Evolutionary conservation across 2,329 filamentous ascomycete species (phyloP).

Genomic region (Cercospora janseana): DNA sequence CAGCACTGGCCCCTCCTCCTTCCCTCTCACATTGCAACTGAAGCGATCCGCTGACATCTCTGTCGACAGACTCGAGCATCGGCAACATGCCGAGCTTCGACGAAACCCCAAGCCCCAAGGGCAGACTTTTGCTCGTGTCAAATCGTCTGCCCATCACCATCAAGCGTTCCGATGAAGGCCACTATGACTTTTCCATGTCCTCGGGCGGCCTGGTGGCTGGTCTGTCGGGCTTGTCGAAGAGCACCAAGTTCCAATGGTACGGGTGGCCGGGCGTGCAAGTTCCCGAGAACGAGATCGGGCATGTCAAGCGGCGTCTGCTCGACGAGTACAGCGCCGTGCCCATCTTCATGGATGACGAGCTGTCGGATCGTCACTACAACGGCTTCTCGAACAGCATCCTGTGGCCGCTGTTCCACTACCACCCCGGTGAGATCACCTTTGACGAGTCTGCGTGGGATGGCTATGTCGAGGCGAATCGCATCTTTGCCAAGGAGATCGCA

Average conservation of each 20-base stretch:
- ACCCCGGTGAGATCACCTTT: conserved; percentile 96
- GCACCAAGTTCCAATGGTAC: conserved; percentile 96
- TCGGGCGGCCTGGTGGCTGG: conserved; percentile 94
- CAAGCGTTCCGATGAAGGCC: conserved; percentile 86
- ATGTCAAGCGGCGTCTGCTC: conserved; percentile 74
- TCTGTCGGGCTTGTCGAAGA: conserved; percentile 84
- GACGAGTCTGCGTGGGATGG: conserved; percentile 92
- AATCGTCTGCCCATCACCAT: conserved; percentile 96
- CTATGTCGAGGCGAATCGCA: conserved; percentile 86
- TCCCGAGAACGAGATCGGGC: conserved; percentile 74
- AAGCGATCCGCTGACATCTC: conserved; percentile 13
- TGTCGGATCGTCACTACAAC: conserved; percentile 95
- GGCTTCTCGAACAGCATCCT: conserved; percentile 97
- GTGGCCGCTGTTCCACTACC: conserved; percentile 98
- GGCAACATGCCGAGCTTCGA: conserved; percentile 37
- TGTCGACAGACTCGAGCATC: conserved; percentile 2
- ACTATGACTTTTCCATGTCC: conserved; percentile 93
- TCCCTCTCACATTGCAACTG: not conserved
- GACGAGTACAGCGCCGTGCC: conserved; percentile 87
- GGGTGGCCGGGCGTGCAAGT: conserved; percentile 95
- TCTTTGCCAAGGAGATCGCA: conserved; percentile 85
- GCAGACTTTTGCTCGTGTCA: conserved; percentile 76
- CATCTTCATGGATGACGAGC: conserved; percentile 88
- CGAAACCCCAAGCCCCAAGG: conserved; percentile 38
- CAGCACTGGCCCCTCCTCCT: no score